phyloP scores from a whole-genome alignment of 371 early-diverging fungal genomes.

The Aphelidium insulamus region DNA sequence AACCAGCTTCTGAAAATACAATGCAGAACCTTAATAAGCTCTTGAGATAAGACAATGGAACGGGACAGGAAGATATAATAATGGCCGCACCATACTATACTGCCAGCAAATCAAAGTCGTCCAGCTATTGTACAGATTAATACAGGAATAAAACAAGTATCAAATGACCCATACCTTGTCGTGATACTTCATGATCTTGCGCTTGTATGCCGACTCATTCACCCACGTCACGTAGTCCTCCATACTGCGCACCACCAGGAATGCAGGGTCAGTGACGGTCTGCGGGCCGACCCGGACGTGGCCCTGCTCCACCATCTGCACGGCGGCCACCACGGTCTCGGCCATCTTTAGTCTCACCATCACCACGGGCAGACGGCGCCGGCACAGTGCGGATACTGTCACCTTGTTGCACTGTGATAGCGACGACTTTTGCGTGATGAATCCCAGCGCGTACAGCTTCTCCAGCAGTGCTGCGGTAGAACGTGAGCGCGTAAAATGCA shows the following conservation, averaged over 20 bases:
- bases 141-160: too few relatives aligned
- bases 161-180: slow-evolving; percentile 79
- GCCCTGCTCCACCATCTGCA: slow-evolving; percentile 89
- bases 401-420: slow-evolving; percentile 77
- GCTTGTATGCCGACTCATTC: slow-evolving; percentile 90
- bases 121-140: too few relatives aligned
- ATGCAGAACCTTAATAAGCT: too few relatives aligned
- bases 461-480: slow-evolving; percentile 67
- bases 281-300: slow-evolving; percentile 92
- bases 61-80: too few relatives aligned
- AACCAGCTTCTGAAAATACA: too few relatives aligned
- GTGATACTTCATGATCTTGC: slow-evolving; percentile 93
- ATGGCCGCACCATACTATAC: too few relatives aligned
- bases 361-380: slow-evolving; percentile 80
- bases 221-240: slow-evolving; percentile 99
- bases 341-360: slow-evolving; percentile 93
- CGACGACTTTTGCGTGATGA: slow-evolving; percentile 60
- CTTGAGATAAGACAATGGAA: too few relatives aligned
- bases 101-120: too few relatives aligned
- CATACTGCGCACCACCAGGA: slow-evolving; percentile 62
- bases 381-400: slow-evolving; percentile 76
- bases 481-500: too few relatives aligned
- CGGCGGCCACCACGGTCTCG: slow-evolving; percentile 82
- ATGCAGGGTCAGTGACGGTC: slow-evolving; percentile 77
- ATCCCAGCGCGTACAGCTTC: slow-evolving; percentile 75